phyloP scores from a whole-genome alignment of 768 basidiomycete genomes.

The Tulasnella sp. region DNA sequence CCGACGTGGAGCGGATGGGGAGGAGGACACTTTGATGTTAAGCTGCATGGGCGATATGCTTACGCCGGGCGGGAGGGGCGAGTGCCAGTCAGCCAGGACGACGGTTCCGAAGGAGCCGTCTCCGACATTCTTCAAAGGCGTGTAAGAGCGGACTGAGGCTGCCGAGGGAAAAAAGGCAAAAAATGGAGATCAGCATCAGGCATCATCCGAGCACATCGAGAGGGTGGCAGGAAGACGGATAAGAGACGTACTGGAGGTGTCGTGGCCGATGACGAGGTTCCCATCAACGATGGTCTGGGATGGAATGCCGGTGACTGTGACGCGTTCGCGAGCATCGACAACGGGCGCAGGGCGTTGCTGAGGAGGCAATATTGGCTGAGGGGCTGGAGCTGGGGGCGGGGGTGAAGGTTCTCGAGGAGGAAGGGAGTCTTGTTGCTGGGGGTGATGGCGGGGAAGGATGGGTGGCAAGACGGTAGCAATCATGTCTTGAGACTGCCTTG shows the following conservation, averaged over 20 bases:
- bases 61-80: constrained; percentile 81
- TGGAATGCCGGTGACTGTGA: constrained; percentile 60
- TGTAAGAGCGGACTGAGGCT: constrained; percentile 84
- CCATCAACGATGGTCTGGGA: constrained; percentile 61
- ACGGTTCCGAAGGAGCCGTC: constrained; percentile 99
- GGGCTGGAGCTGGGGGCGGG: neutral
- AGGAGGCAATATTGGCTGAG: neutral
- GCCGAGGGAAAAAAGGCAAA: constrained; percentile 9
- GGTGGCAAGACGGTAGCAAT: neutral
- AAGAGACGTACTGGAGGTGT: constrained; percentile 49
- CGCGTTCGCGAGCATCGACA: constrained; percentile 38
- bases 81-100: constrained; percentile 99
- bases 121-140: constrained; percentile 90
- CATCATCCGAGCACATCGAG: constrained; percentile 15
- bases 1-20: constrained; percentile 46
- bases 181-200: constrained; percentile 14
- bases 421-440: neutral
- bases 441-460: neutral
- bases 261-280: constrained; percentile 57
- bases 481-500: neutral
- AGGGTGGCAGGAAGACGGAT: constrained; percentile 2
- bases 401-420: neutral
- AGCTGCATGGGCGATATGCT: constrained; percentile 92
- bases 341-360: neutral
- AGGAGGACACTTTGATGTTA: constrained; percentile 17